phyloP scores from a whole-genome alignment of 1,284 basidiomycete species.

The Blastosporella zonata region DNA sequence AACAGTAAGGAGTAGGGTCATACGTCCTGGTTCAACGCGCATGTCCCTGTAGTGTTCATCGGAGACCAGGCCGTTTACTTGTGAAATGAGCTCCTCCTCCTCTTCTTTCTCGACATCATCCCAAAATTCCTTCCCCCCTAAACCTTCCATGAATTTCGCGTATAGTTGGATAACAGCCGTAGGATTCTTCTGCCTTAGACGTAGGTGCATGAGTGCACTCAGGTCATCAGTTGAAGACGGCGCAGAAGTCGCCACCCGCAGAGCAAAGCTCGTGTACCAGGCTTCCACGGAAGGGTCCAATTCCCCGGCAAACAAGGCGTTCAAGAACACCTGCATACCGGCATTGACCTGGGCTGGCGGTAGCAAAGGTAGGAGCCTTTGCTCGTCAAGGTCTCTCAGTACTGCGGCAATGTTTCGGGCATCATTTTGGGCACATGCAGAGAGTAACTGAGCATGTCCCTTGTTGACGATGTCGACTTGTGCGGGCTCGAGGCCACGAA shows the following conservation, averaged over 20 bases:
- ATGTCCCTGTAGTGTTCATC: conserved; percentile 14
- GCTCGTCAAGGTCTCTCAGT: conserved; percentile 46
- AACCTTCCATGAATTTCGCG: conserved; percentile 33
- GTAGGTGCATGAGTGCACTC: conserved; percentile 44
- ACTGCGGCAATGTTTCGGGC: conserved; percentile 27
- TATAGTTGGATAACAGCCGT: conserved; percentile 47
- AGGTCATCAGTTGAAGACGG: conserved; percentile 46
- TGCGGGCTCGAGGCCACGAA: conserved; percentile 21
- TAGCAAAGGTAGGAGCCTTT: conserved; percentile 41
- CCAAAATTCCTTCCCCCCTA: conserved; percentile 24
- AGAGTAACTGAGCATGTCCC: conserved; percentile 33
- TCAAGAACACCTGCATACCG: conserved; percentile 36
- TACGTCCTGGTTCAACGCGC: conserved; percentile 27
- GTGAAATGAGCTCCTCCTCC: conserved; percentile 9
- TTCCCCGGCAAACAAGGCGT: conserved; percentile 24
- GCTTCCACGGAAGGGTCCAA: conserved; percentile 4
- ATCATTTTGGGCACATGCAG: conserved; percentile 33
- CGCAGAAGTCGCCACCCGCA: conserved; percentile 36
- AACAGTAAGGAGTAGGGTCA: conserved; percentile 46
- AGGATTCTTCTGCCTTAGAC: conserved; percentile 41
- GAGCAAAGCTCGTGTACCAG: conserved; percentile 41
- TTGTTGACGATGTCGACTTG: conserved; percentile 36
- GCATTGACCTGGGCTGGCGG: conserved; percentile 38
- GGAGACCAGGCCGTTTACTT: conserved; percentile 19
- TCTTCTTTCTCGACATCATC: conserved; percentile 24